Evolutionary conservation across 1,284 basidiomycete genomes (phyloP), one percentile per base, ranked within the genome.

Genomic region (Xerocomus amazonicus): DNA sequence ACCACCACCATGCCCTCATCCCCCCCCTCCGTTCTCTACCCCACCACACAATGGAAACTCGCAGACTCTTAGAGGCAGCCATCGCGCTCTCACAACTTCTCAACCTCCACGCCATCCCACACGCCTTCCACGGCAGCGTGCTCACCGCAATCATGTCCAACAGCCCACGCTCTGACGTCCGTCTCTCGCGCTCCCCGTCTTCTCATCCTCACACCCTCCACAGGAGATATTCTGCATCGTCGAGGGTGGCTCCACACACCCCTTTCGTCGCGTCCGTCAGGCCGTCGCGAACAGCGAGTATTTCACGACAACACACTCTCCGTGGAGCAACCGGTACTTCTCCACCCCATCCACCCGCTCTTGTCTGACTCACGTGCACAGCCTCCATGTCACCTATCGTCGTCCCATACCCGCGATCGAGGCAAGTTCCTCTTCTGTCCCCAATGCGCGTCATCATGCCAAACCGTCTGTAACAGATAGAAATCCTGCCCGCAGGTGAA

Each of bases 401-500:
- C 74, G 73, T 50, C 65, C 75, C 47, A 75, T 74, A 54, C 73
- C 73, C 14, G 55, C 71, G 12, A 67, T 74, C 32, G 73, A 74
- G 55, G 71, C 71, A 50, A 58, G 62, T 47, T n/a, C 17, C 9
- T 26, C n/a, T 67, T 43, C 27, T 52, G 68, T 54, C 69, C 23
- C 35, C 33, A 32, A 23, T 13, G 9, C 40, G 10, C 23, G 16
- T 12, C 29, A 41, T 12, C 12, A 5, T 41, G 5, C 35, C 50
- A 39, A 51, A 54, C 3, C 13, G 14, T 47, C 5, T 10, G 38
- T 26, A 41, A 28, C 55, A 90, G 87, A 88, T 90, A 66, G 87
- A 90, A 68, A 87, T 90, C 50, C 65, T 90, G 37, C 81, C 83
- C 23, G 87, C 87, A 39, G 87, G 88, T 17, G 87, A 90, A 68